Conservation (phyloP, 1,284 basidiomycete genomes). For the Cerioporus squamosus region DNA sequence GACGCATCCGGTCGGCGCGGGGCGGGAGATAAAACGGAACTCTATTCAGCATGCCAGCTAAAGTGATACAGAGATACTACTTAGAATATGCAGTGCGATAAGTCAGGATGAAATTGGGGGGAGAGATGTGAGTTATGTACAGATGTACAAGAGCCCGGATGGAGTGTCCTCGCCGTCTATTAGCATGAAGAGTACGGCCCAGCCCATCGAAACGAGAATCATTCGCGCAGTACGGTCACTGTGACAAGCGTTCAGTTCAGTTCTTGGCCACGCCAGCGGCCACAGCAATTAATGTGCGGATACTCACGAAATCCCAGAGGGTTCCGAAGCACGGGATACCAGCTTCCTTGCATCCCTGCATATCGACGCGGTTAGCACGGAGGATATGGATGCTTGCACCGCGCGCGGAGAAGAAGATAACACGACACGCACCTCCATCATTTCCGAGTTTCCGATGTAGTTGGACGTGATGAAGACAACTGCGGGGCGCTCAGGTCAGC, state of each 20-base stretch:
- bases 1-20: background rate
- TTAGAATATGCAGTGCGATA: conserved; percentile 1
- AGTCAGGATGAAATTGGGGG: conserved; percentile 1
- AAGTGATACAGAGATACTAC: conserved; percentile 1
- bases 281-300: background rate
- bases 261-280: background rate
- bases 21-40: background rate
- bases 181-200: conserved; percentile 5
- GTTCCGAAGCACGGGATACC: conserved; percentile 76
- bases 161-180: conserved; percentile 20
- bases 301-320: conserved; percentile 72
- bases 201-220: background rate
- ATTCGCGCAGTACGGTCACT: conserved; percentile 13
- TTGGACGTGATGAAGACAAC: conserved; percentile 83
- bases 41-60: conserved; percentile 1
- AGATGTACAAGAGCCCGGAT: conserved; percentile 7
- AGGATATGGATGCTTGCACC: background rate
- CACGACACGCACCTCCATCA: conserved; percentile 52
- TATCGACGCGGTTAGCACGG: conserved; percentile 7
- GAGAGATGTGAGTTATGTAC: conserved; percentile 10
- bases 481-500: conserved; percentile 30
- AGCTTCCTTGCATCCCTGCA: conserved; percentile 68
- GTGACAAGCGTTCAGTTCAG: background rate
- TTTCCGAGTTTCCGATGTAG: conserved; percentile 71
- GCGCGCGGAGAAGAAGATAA: background rate